These are phyloP conservation scores for Chaetomiaceae sp. DNA, from an alignment of 2,329 filamentous ascomycete genomes.

Conservation along the genomic window DNA sequence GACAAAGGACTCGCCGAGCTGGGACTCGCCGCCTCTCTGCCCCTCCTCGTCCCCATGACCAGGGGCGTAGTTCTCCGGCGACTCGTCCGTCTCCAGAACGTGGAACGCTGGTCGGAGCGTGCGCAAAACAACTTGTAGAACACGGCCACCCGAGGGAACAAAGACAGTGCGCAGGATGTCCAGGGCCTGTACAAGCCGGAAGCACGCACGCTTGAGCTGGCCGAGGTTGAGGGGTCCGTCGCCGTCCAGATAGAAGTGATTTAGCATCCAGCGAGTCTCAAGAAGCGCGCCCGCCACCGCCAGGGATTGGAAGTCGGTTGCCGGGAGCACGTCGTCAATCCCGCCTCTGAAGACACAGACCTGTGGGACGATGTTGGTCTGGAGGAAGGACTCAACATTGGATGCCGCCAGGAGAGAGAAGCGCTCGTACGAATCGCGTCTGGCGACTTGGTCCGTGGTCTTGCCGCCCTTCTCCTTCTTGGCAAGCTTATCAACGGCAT, in stretches of 20 bases:
- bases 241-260: slow-evolving; percentile 23
- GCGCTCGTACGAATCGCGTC: slow-evolving; percentile 17
- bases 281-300: slow-evolving; percentile 20
- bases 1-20: slow-evolving; percentile 19
- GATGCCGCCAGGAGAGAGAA: slow-evolving; percentile 23
- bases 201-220: slow-evolving; percentile 20
- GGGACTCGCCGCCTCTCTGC: background rate
- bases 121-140: slow-evolving; percentile 23
- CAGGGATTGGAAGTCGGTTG: slow-evolving; percentile 25
- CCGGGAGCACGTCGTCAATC: slow-evolving; percentile 21
- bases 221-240: slow-evolving; percentile 15
- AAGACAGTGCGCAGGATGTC: slow-evolving; percentile 25
- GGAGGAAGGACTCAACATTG: slow-evolving; percentile 22
- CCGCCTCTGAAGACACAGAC: slow-evolving; percentile 23
- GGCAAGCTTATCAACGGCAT: background rate
- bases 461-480: background rate
- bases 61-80: slow-evolving; percentile 8
- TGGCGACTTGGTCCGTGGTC: background rate
- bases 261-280: slow-evolving; percentile 22
- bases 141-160: slow-evolving; percentile 18
- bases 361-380: slow-evolving; percentile 22
- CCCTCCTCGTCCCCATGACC: background rate
- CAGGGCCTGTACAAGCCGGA: slow-evolving; percentile 18
- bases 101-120: slow-evolving; percentile 18
- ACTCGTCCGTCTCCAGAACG: slow-evolving; percentile 16